Evolutionary conservation across 441 rosid genomes (phyloP), one percentile per base, ranked within the genome.

Genomic region (Rhodomyrtus psidioides): DNA sequence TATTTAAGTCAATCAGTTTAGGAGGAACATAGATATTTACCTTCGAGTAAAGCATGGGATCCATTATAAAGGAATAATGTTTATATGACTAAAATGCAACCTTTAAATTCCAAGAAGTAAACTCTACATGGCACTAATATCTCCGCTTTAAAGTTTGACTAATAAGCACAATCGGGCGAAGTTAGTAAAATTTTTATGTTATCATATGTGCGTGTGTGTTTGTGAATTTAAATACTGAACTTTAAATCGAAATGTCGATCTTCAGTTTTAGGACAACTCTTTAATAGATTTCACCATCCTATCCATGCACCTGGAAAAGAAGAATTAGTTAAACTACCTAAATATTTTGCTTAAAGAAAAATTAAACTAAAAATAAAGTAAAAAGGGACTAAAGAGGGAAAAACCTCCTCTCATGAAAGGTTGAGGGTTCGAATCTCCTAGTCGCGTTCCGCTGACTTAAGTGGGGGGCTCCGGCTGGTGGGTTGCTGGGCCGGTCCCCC

Each of bases 191-290:
- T 10, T 65, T 7, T 65, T 21, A 34, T 5, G 44, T 34, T 65
- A 9, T 9, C 15, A 9, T 34, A 34, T 34, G 26, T 9, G 1
- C 12, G 7, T 23, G 0, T 19, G 0, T 19, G 1, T n/a, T n/a
- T 21, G 15, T 34, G 24, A 65, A 19, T 13, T 34, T 65, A 65
- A 9, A 65, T 65, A 65, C 49, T 65, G 0, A 19, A 34, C 7
- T 30, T 65, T 34, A 65, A 19, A 34, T 65, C 49, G 13, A 65
- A 65, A 34, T 65, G 9, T 65, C 2, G 7, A 34, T 34, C 1
- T 65, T 65, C 26, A 34, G 2, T 34, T 62, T 62, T 30, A 16
- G 75, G 44, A 62, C 7, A 1, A 9, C 44, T 34, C 26, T 34
- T 34, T 19, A 34, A 65, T 34, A 65, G 76, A 34, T 34, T 65